Percentiles rank a stretch among this genome's conserved stretches.
Conservation (phyloP, 371 early-diverging fungal species). For the Mucor irregularis region DNA sequence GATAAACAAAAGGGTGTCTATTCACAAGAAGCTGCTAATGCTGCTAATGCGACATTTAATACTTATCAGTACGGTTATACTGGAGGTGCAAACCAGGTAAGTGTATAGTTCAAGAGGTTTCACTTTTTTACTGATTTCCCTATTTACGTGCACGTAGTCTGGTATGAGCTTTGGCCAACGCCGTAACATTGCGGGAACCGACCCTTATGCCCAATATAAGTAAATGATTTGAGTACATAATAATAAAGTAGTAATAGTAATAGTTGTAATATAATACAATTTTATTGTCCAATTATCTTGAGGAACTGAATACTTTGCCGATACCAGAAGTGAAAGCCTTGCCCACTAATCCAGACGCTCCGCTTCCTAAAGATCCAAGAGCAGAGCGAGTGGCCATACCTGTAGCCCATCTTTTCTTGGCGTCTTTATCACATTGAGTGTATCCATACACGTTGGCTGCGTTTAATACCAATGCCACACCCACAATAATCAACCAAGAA, state of each 20-base stretch:
- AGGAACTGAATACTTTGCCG: slow-evolving; percentile 35
- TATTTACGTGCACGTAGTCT: no score
- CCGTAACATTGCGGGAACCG: slow-evolving; percentile 49
- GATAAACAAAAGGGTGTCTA: slow-evolving; percentile 70
- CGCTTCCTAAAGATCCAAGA: slow-evolving; percentile 38
- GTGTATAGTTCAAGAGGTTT: background rate
- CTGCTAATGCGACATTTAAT: slow-evolving; percentile 58
- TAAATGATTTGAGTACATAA: background rate
- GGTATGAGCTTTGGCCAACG: slow-evolving; percentile 56
- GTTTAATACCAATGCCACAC: slow-evolving; percentile 81
- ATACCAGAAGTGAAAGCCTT: slow-evolving; percentile 41
- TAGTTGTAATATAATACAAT: no score
- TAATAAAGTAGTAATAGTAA: no score
- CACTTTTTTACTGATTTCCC: no score
- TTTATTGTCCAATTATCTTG: slow-evolving; percentile 26
- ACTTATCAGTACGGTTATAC: slow-evolving; percentile 61
- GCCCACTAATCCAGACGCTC: slow-evolving; percentile 43
- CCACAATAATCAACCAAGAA: slow-evolving; percentile 84
- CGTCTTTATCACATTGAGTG: slow-evolving; percentile 92
- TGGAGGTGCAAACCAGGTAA: slow-evolving; percentile 59
- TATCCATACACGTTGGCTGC: slow-evolving; percentile 94
- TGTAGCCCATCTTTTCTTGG: slow-evolving; percentile 70
- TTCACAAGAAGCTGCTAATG: slow-evolving; percentile 66
- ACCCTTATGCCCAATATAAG: slow-evolving; percentile 29
- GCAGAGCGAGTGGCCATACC: slow-evolving; percentile 49